A percentile compares a stretch with the other conserved stretches of the same genome.
Evolutionary conservation across 768 basidiomycete species (phyloP).

Genomic region (Boletus patriciae): DNA sequence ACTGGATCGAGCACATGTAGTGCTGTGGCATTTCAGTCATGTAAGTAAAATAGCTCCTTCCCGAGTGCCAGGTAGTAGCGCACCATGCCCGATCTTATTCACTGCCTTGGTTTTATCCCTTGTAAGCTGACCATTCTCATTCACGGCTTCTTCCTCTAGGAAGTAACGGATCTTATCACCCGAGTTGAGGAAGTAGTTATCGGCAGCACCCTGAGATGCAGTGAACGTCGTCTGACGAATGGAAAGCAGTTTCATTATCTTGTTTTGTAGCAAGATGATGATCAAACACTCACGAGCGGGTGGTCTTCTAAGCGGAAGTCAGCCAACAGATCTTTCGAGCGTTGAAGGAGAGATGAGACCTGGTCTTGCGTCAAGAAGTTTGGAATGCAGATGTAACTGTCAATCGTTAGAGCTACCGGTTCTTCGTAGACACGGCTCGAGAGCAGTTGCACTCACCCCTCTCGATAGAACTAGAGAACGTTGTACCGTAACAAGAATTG

Average conservation of each 20-base stretch:
- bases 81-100: conserved; percentile 95
- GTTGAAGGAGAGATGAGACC: conserved; percentile 57
- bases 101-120: conserved; percentile 74
- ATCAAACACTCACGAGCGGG: conserved; percentile 60
- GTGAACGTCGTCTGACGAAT: conserved; percentile 80
- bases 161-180: conserved; percentile 97
- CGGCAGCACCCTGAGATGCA: conserved; percentile 74
- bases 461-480: conserved; percentile 49
- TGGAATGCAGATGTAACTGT: conserved; percentile 78
- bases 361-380: conserved; percentile 65
- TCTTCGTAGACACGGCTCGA: not conserved
- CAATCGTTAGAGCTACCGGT: not conserved
- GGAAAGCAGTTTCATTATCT: not conserved
- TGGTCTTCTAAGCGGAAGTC: conserved; percentile 77
- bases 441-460: conserved; percentile 46
- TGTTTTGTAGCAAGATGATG: not conserved
- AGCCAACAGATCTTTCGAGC: conserved; percentile 75
- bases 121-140: conserved; percentile 64
- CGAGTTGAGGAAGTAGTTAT: conserved; percentile 89
- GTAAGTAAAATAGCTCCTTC: not conserved
- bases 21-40: conserved; percentile 41
- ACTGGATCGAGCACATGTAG: conserved; percentile 83
- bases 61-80: not conserved
- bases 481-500: not conserved
- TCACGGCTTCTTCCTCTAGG: conserved; percentile 85